Base-by-base conservation (phyloP, 805 yeast species). In the Cyberlindnera americana region DNA sequence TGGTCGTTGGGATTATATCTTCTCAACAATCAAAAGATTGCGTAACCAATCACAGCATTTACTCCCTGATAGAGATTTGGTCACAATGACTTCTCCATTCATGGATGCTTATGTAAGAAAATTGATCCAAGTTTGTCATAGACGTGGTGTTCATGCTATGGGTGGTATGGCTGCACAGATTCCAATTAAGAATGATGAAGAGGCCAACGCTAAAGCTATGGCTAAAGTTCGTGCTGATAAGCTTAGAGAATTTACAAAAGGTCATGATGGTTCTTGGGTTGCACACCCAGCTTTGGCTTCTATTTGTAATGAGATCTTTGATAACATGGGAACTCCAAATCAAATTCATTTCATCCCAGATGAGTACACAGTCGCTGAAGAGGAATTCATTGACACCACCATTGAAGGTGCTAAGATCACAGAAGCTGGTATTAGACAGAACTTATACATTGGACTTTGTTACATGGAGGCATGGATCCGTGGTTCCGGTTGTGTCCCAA, bases 131-230 rank as follows among this genome's bases (percentile, higher is more conserved):
- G 76, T 78, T 32, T 81, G 88, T 62, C 95, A 84, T 60, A 71
- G 76, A 54, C 74, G 91, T 66, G 83, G 81, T 47, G 91, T 83
- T 30, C 90, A 83, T 57, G 91, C 91, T 15, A 81, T 84, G 79
- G 93, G 95, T 53, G 95, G 95, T 52, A 84, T 84, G 95, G 91
- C 93, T 49, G 91, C 91, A 5, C 85, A 83, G 50, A 82, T 84
- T 53, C 91, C 93, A 48, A 83, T 83, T 65, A 83, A 83, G 61
- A 70, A 76, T 48, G 89, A 84, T 55, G 67, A 72, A 24, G 75
- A 67, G 44, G 75, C 78, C 46, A 83, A 84, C 64, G 68, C 69
- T 33, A 65, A 67, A 35, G 91, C 90, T 9, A 74, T 84, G 79
- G 77, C 72, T 35, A 82, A 81, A 50, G 93, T 84, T 38, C 73